phyloP scores from a whole-genome alignment of 352 stramenopile species.

The Phytophthora pini region DNA sequence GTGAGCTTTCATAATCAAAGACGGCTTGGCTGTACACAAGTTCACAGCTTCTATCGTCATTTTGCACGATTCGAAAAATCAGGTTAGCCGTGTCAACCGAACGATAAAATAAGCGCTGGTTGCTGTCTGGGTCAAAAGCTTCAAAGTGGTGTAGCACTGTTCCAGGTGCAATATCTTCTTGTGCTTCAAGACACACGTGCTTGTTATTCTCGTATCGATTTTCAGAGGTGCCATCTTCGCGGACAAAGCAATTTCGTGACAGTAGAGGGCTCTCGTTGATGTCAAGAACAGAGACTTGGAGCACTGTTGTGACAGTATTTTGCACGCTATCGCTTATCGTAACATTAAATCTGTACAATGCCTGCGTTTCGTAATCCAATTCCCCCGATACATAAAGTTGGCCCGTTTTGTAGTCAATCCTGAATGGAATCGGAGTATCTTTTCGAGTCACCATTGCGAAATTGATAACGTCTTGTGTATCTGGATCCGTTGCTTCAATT shows the following conservation, averaged over 20 bases:
- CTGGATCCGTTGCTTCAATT: slow-evolving; percentile 28
- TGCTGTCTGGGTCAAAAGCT: slow-evolving; percentile 45
- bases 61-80: slow-evolving; percentile 45
- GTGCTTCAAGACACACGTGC: slow-evolving; percentile 50
- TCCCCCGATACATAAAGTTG: slow-evolving; percentile 37
- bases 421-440: slow-evolving; percentile 36
- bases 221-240: slow-evolving; percentile 31
- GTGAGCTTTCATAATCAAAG: slow-evolving; percentile 54
- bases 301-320: slow-evolving; percentile 16
- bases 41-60: slow-evolving; percentile 43
- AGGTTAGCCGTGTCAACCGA: slow-evolving; percentile 12
- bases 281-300: slow-evolving; percentile 48
- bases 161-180: slow-evolving; percentile 39
- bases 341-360: slow-evolving; percentile 36
- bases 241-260: slow-evolving; percentile 58
- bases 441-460: slow-evolving; percentile 8
- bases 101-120: slow-evolving; percentile 54
- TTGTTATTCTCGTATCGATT: slow-evolving; percentile 55
- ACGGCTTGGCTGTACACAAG: slow-evolving; percentile 36
- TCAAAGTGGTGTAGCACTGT: slow-evolving; percentile 35
- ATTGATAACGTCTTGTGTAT: slow-evolving; percentile 18
- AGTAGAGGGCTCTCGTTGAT: slow-evolving; percentile 55
- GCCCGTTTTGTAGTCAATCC: slow-evolving; percentile 41
- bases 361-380: slow-evolving; percentile 44
- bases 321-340: slow-evolving; percentile 14